Conservation (phyloP, 257 asterid genomes). For the Lithospermum erythrorhizon region DNA sequence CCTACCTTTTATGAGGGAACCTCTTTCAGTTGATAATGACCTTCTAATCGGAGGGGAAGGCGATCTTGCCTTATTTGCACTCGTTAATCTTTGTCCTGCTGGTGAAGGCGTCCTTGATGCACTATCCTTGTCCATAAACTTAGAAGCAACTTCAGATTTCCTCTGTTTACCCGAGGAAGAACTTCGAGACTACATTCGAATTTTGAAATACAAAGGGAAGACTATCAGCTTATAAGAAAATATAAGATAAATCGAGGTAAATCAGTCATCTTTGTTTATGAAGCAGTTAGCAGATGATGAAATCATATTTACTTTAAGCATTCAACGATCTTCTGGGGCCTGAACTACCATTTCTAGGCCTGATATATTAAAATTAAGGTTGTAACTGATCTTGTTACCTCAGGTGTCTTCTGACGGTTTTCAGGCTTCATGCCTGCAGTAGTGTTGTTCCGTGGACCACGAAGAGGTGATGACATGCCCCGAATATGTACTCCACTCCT, state of each 20-base stretch:
- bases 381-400: conserved; percentile 29
- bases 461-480: conserved; percentile 59
- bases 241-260: background rate
- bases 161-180: conserved; percentile 72
- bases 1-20: conserved; percentile 33
- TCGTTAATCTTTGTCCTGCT: conserved; percentile 36
- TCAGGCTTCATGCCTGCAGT: conserved; percentile 46
- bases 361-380: too few species aligned
- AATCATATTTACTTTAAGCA: too few species aligned
- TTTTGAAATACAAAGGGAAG: conserved; percentile 3
- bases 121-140: conserved; percentile 63
- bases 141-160: conserved; percentile 52
- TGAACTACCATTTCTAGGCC: too few species aligned
- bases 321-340: too few species aligned
- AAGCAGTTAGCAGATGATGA: too few species aligned
- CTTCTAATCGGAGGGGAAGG: conserved; percentile 83
- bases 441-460: conserved; percentile 34
- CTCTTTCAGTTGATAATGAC: conserved; percentile 79
- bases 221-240: background rate
- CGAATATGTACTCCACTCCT: conserved; percentile 42
- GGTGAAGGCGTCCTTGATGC: conserved; percentile 38
- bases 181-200: conserved; percentile 48
- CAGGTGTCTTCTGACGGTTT: conserved; percentile 34
- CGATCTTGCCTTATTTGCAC: conserved; percentile 36
- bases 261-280: background rate